Percentiles rank a stretch among this genome's conserved stretches.
Evolutionary conservation across 2,329 filamentous ascomycete species (phyloP).

Genomic region (Fonsecaea pedrosoi): DNA sequence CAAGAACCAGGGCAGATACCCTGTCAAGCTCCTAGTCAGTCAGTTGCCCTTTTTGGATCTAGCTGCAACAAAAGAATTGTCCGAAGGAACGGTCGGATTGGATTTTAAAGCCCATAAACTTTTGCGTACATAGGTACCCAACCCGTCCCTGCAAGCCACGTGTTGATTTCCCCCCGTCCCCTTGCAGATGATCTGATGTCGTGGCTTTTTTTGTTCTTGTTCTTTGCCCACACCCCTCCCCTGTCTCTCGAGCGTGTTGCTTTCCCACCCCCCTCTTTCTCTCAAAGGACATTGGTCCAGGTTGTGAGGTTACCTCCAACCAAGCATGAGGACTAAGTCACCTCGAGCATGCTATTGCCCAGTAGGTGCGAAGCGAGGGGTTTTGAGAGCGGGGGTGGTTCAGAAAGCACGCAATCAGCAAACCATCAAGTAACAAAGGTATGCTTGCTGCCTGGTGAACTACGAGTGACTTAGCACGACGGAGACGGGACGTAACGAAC

Average conservation of each 20-base stretch:
- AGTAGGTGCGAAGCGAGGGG: not conserved
- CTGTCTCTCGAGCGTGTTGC: too few species aligned
- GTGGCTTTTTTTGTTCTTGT: not conserved
- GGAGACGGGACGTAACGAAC: not conserved
- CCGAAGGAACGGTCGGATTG: not conserved
- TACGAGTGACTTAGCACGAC: not conserved
- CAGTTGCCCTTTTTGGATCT: not conserved
- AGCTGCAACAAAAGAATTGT: constrained; percentile 2
- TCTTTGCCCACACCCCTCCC: not conserved
- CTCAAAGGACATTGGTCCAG: too few species aligned
- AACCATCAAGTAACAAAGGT: not conserved
- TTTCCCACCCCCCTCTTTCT: too few species aligned
- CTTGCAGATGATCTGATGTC: constrained; percentile 25
- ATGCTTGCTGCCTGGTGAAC: not conserved
- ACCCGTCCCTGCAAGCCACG: constrained; percentile 27
- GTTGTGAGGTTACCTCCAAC: too few species aligned
- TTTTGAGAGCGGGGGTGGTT: not conserved
- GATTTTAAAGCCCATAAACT: not conserved
- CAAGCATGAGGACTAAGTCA: not conserved
- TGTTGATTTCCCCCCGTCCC: constrained; percentile 18
- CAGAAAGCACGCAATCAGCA: constrained; percentile 6
- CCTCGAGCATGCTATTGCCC: not conserved
- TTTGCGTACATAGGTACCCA: not conserved
- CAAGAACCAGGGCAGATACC: not conserved
- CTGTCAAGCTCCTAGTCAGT: not conserved